phyloP scores from a whole-genome alignment of 2,329 filamentous ascomycete genomes.

The Arachnomyces sp. region DNA sequence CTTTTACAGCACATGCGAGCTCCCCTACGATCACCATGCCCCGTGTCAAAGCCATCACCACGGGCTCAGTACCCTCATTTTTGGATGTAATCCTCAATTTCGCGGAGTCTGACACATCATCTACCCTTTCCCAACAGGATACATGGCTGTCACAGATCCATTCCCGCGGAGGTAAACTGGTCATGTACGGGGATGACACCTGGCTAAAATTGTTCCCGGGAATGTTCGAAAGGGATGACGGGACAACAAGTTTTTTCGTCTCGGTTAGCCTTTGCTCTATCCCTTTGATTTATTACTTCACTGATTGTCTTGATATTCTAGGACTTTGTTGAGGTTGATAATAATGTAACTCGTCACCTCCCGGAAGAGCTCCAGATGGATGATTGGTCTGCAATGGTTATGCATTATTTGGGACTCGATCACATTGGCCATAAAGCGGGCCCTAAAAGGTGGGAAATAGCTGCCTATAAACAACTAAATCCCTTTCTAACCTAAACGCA shows the following conservation, averaged over 20 bases:
- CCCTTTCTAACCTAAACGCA: slow-evolving; percentile 28
- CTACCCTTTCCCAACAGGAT: slow-evolving; percentile 78
- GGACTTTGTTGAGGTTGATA: slow-evolving; percentile 97
- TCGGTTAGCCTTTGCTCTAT: slow-evolving; percentile 54
- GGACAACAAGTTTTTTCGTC: slow-evolving; percentile 96
- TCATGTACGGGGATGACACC: slow-evolving; percentile 97
- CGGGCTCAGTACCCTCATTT: slow-evolving; percentile 95
- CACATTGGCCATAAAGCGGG: slow-evolving; percentile 97
- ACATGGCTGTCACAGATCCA: slow-evolving; percentile 95
- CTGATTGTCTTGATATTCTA: slow-evolving; percentile 26
- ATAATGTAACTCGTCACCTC: slow-evolving; percentile 91
- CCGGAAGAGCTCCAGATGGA: slow-evolving; percentile 61
- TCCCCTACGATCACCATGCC: slow-evolving; percentile 98
- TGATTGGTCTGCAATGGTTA: slow-evolving; percentile 88
- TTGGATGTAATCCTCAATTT: slow-evolving; percentile 95
- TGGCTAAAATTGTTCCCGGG: slow-evolving; percentile 95
- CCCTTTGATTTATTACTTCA: slow-evolving; percentile 6
- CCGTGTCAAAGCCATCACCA: slow-evolving; percentile 91
- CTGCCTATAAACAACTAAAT: background rate
- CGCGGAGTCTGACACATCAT: slow-evolving; percentile 85
- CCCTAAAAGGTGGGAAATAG: slow-evolving; percentile 56
- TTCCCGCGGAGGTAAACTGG: slow-evolving; percentile 63
- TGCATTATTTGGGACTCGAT: slow-evolving; percentile 92
- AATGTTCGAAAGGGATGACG: slow-evolving; percentile 78
- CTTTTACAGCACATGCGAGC: slow-evolving; percentile 92